Base-by-base conservation (phyloP, 2,329 filamentous ascomycete species). In the Colletotrichum tofieldiae region DNA sequence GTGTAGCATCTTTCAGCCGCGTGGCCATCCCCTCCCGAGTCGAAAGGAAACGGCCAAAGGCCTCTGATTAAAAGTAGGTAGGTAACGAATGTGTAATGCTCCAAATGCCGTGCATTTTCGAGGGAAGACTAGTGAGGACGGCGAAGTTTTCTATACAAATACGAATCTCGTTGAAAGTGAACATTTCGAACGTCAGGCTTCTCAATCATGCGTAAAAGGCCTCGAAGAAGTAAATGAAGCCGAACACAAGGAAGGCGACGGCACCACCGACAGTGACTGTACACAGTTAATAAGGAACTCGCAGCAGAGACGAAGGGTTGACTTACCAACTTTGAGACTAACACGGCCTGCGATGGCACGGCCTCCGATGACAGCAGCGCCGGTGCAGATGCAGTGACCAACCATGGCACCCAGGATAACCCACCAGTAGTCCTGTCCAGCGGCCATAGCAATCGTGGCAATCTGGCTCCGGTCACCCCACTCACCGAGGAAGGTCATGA, bases 401-500 rank as follows among this genome's bases (percentile, higher is more conserved):
- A 90, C 87, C 45, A 96, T 90, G 1, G 96, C 96, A 71, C 96
- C 96, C 58, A 95, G 87, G 5, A 95, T 98, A 45, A 99, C 96
- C 93, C 95, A 98, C 96, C 96, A 98, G 82, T 98, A 99, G 81
- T 99, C 96, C 82, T 97, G 94, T 26, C 96, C 96, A 43, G 96
- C 96, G 61, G 96, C 96, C 96, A 99, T 99, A 65, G 96, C 96
- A 79, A 99, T 97, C 0, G 96, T 99, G 29, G 96, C 96, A 78
- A 99, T 98, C 84, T 99, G 96, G 81, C 94, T 97, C 76, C 96
- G 91, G 79, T 99, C 96, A 69, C 96, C 96, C 96, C 96, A 99
- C 82, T 99, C 96, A 51, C 96, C 96, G 39, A 99, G 85, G 84
- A 99, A 99, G 2, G 96, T 99, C 96, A 99, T 99, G 77, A 97